Evolutionary conservation across 2,329 filamentous ascomycete genomes (phyloP).

Genomic region (Talaromyces funiculosus): DNA sequence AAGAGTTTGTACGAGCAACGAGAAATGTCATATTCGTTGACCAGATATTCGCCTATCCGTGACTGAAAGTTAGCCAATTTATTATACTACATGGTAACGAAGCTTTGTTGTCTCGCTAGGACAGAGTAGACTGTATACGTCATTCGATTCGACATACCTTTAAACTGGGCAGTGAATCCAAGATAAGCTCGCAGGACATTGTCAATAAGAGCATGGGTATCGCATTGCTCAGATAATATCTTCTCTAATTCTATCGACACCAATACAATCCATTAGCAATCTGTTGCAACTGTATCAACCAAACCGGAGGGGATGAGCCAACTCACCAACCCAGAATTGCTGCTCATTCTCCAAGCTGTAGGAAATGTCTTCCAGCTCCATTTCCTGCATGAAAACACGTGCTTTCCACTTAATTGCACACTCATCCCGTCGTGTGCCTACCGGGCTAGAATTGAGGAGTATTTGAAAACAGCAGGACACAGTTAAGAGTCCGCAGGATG

Average conservation of each 20-base stretch:
- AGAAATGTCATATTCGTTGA: constrained; percentile 71
- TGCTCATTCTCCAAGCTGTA: constrained; percentile 70
- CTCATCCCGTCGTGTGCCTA: constrained; percentile 31
- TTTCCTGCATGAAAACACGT: constrained; percentile 40
- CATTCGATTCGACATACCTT: constrained; percentile 42
- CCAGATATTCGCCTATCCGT: constrained; percentile 59
- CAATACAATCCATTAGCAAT: not conserved
- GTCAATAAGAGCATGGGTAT: constrained; percentile 66
- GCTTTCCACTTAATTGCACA: constrained; percentile 19
- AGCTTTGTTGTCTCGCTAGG: not conserved
- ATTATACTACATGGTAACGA: not conserved
- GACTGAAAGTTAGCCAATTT: constrained; percentile 14
- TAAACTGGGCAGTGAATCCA: constrained; percentile 67
- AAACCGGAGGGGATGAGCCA: not conserved
- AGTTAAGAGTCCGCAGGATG: constrained; percentile 14
- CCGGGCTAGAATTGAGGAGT: constrained; percentile 7
- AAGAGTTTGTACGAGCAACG: constrained; percentile 75
- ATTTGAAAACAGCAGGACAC: constrained; percentile 17
- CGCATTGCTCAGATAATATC: constrained; percentile 56
- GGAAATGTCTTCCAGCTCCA: constrained; percentile 61
- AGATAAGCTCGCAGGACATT: constrained; percentile 81
- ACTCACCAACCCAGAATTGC: constrained; percentile 81
- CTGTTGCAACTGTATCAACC: not conserved
- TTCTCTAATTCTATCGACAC: constrained; percentile 56
- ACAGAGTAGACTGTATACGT: not conserved